Percentiles rank a stretch among this genome's conserved stretches.
Evolutionary conservation across 345 rosid species (phyloP).

Genomic region (Acer campestre): DNA sequence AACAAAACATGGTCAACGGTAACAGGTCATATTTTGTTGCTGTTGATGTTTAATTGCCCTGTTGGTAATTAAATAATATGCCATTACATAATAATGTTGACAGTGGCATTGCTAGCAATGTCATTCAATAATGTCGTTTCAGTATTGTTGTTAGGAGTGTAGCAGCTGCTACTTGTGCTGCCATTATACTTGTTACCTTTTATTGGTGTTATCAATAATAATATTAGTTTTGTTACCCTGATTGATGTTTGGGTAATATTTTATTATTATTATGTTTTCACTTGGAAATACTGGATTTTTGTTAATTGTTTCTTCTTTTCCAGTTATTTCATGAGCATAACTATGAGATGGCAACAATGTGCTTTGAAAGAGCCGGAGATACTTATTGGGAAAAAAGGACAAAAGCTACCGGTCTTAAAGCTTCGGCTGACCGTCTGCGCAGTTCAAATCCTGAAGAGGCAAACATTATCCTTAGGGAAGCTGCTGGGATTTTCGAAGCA

Average conservation of each 20-base stretch:
- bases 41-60: not conserved
- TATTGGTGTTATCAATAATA: not conserved
- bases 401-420: constrained; percentile 44
- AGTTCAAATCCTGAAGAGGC: constrained; percentile 38
- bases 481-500: constrained; percentile 46
- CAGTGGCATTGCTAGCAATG: not conserved
- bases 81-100: not conserved
- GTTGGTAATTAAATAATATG: not conserved
- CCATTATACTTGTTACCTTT: not conserved
- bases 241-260: not conserved
- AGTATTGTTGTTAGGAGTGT: too few relatives aligned
- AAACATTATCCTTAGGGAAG: constrained; percentile 36
- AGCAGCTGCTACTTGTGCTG: not conserved
- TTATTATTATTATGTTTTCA: too few relatives aligned
- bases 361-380: constrained; percentile 54
- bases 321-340: constrained; percentile 47
- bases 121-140: not conserved
- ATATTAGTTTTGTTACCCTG: not conserved
- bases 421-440: constrained; percentile 41
- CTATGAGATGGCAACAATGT: constrained; percentile 50
- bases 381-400: constrained; percentile 41
- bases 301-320: constrained; percentile 5
- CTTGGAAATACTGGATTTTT: not conserved
- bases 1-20: too few relatives aligned
- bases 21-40: too few relatives aligned